Conservation (phyloP, 345 rosid species). For the Turnera subulata region DNA sequence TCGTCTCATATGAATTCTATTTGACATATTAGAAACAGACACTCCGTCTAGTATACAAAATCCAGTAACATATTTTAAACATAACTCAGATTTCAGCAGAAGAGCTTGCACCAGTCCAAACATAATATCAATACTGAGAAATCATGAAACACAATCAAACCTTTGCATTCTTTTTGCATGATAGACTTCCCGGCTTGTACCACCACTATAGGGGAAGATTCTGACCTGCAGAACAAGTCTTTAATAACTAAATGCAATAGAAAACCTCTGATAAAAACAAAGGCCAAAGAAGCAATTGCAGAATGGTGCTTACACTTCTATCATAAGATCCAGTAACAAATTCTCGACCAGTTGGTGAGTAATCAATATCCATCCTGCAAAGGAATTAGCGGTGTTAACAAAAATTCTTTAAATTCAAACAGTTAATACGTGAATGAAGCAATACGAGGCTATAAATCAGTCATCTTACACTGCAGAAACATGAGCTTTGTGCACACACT, state of each 20-base stretch:
- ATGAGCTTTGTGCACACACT: conserved; percentile 94
- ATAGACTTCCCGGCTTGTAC: conserved; percentile 87
- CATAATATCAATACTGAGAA: neutral
- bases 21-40: neutral
- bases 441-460: neutral
- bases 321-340: conserved; percentile 98
- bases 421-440: neutral
- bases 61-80: no score
- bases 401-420: conserved; percentile 1
- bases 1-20: neutral
- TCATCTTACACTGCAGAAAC: conserved; percentile 95
- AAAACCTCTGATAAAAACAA: neutral
- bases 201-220: conserved; percentile 87
- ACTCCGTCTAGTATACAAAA: neutral
- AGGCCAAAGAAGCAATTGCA: neutral
- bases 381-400: neutral
- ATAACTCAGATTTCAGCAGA: neutral
- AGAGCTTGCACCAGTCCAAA: neutral
- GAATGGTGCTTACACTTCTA: conserved; percentile 59
- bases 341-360: conserved; percentile 96
- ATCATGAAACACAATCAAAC: conserved; percentile 22
- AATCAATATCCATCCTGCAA: conserved; percentile 94
- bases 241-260: neutral
- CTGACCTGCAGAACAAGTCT: conserved; percentile 45
- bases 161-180: conserved; percentile 99